Evolutionary conservation across 331 rosid genomes (phyloP).

Genomic region (Phaseolus coccineus): DNA sequence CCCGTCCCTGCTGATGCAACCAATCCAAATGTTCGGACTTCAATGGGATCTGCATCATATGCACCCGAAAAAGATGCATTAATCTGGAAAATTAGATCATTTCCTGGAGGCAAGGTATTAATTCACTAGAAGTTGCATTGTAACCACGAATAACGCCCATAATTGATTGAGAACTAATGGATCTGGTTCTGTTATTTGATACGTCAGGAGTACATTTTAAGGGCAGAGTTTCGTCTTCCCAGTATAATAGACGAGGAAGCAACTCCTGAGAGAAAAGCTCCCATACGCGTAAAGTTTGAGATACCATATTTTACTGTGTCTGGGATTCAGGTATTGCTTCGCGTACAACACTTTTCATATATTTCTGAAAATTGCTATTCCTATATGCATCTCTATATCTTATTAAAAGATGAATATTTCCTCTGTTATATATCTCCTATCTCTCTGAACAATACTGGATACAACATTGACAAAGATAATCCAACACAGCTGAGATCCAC

Average conservation of each 20-base stretch:
- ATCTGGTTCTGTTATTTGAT: constrained; percentile 41
- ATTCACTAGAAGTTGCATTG: constrained; percentile 42
- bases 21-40: constrained; percentile 89
- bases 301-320: constrained; percentile 99
- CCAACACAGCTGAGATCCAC: background rate
- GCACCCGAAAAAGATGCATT: constrained; percentile 98
- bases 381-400: background rate
- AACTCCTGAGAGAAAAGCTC: constrained; percentile 96
- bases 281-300: constrained; percentile 97
- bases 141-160: background rate
- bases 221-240: constrained; percentile 97
- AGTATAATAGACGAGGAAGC: constrained; percentile 88
- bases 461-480: background rate
- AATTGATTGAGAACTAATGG: constrained; percentile 35
- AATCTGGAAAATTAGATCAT: constrained; percentile 95
- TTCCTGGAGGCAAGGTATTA: constrained; percentile 99
- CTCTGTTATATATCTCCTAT: constrained; percentile 14
- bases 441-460: background rate
- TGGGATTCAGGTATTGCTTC: constrained; percentile 86
- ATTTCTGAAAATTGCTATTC: constrained; percentile 16
- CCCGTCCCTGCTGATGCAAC: constrained; percentile 96
- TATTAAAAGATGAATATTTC: constrained; percentile 35
- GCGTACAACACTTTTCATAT: background rate
- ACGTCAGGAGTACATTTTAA: constrained; percentile 88
- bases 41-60: constrained; percentile 98